Percentiles rank a stretch among this genome's conserved stretches.
Evolutionary conservation across 1,139 yeast species (phyloP).

Genomic region (Geotrichum reessii): DNA sequence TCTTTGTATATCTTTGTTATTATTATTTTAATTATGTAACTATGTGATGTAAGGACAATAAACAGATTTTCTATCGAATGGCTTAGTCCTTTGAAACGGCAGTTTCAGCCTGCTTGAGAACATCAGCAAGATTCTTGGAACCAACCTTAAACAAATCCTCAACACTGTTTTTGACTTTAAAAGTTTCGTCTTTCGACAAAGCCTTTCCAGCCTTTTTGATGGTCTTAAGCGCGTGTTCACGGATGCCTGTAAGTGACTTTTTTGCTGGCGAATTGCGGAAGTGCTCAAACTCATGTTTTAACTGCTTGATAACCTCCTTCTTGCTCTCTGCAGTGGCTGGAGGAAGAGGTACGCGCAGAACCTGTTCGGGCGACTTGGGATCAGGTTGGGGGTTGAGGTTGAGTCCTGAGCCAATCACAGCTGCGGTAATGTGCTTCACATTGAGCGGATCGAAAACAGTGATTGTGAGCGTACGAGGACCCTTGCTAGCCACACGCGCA

Average conservation of each 20-base stretch:
- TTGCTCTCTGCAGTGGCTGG: constrained; percentile 68
- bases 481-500: constrained; percentile 74
- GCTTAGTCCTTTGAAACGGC: constrained; percentile 13
- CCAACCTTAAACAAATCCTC: constrained; percentile 66
- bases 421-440: constrained; percentile 60
- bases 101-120: constrained; percentile 40
- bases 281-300: constrained; percentile 57
- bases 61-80: too few species aligned
- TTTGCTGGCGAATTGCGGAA: constrained; percentile 52
- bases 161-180: constrained; percentile 49
- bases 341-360: constrained; percentile 69
- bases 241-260: constrained; percentile 53
- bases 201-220: constrained; percentile 55
- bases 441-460: constrained; percentile 81
- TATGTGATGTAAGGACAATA: too few species aligned
- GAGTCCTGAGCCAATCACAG: constrained; percentile 61
- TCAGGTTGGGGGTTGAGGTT: constrained; percentile 78
- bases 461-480: constrained; percentile 56
- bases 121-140: constrained; percentile 51
- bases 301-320: constrained; percentile 49
- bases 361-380: constrained; percentile 57
- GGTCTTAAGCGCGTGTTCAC: constrained; percentile 57
- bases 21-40: too few species aligned
- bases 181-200: constrained; percentile 37
- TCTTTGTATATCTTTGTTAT: too few species aligned